Conservation (phyloP, 768 basidiomycete genomes). For the Ramaria sp. region DNA sequence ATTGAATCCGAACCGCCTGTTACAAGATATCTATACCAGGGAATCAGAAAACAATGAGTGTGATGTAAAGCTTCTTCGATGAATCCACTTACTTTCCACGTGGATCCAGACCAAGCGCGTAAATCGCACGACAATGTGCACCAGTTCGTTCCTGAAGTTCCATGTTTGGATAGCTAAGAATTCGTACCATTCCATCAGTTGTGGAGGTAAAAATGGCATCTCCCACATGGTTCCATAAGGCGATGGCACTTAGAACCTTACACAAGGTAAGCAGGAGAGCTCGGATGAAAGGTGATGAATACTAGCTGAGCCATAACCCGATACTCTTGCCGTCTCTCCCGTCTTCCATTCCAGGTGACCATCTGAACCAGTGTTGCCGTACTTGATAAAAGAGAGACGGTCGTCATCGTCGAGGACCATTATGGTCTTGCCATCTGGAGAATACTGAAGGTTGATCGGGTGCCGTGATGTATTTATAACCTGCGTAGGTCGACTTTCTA, state of each 20-base stretch:
- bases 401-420: conserved; percentile 52
- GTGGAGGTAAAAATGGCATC: conserved; percentile 55
- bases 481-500: conserved; percentile 64
- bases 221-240: conserved; percentile 66
- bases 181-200: conserved; percentile 53
- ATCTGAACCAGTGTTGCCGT: conserved; percentile 42
- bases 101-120: conserved; percentile 70
- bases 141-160: conserved; percentile 47
- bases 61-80: not conserved
- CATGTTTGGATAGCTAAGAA: conserved; percentile 59
- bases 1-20: conserved; percentile 77
- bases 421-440: conserved; percentile 59
- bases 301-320: not conserved
- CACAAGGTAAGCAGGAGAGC: conserved; percentile 10
- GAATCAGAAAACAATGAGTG: not conserved
- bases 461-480: conserved; percentile 43
- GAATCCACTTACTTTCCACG: conserved; percentile 43
- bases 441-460: conserved; percentile 59
- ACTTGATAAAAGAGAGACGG: conserved; percentile 50
- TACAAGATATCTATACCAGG: conserved; percentile 47
- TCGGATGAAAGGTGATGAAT: conserved; percentile 19
- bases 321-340: conserved; percentile 2
- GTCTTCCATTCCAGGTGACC: conserved; percentile 37
- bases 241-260: conserved; percentile 48
- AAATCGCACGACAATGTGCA: conserved; percentile 74